These are phyloP conservation scores for Phytophthora agathidicida DNA, from an alignment of 352 stramenopile species.

Conservation along the genomic window DNA sequence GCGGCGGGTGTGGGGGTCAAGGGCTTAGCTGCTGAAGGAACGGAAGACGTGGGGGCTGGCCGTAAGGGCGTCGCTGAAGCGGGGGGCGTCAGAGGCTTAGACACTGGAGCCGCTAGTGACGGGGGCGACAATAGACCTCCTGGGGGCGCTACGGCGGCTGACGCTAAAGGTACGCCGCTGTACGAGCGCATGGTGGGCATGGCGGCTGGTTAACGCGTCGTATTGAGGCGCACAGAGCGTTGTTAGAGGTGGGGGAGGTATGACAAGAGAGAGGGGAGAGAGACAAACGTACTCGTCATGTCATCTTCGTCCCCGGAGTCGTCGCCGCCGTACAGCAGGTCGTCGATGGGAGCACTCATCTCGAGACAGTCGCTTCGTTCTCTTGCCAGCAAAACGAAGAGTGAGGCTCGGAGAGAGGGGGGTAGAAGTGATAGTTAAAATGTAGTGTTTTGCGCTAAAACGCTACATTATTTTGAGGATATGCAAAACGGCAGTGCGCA, in stretches of 20 bases:
- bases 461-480: no score
- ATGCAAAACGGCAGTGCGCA: no score
- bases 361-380: constrained; percentile 7
- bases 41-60: constrained; percentile 4
- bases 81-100: constrained; percentile 20
- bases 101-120: background rate
- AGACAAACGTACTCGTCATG: constrained; percentile 56
- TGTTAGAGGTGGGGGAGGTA: constrained; percentile 6
- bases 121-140: constrained; percentile 29
- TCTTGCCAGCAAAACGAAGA: constrained; percentile 25
- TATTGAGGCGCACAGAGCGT: constrained; percentile 12
- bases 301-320: constrained; percentile 85
- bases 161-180: constrained; percentile 31
- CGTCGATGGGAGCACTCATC: constrained; percentile 88
- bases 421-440: no score
- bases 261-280: constrained; percentile 2
- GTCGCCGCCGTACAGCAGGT: constrained; percentile 82
- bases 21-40: background rate
- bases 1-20: constrained; percentile 22
- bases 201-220: constrained; percentile 23
- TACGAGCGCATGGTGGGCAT: constrained; percentile 48
- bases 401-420: constrained; percentile 3
- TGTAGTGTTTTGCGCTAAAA: no score
- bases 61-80: constrained; percentile 19
- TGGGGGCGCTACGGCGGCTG: constrained; percentile 27